Conservation (phyloP, 208 protist species). For the Phytomonas serpens region DNA sequence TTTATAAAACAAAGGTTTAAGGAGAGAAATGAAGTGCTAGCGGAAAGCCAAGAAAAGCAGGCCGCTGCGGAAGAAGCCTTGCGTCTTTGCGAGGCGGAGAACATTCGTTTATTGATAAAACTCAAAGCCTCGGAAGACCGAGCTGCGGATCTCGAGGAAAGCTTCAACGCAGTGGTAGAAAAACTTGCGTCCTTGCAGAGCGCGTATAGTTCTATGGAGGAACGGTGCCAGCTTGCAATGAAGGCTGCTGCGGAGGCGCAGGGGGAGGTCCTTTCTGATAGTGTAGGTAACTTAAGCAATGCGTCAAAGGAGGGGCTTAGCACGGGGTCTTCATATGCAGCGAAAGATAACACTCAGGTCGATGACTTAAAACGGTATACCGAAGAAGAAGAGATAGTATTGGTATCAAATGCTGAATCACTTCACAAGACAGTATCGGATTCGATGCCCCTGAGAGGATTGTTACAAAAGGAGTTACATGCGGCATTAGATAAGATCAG, state of each 20-base stretch:
- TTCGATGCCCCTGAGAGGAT: background rate
- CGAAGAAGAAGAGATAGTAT: background rate
- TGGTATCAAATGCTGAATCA: background rate
- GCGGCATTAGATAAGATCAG: conserved; percentile 12
- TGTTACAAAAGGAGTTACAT: conserved; percentile 6
- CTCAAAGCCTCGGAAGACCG: conserved; percentile 23
- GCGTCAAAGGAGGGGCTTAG: background rate
- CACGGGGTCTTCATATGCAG: background rate
- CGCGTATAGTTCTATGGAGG: conserved; percentile 16
- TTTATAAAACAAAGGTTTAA: conserved; percentile 19
- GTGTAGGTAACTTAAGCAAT: background rate
- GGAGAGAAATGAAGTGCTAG: conserved; percentile 20
- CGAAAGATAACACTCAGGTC: background rate
- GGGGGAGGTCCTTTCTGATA: conserved; percentile 12
- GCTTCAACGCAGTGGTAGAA: conserved; percentile 31
- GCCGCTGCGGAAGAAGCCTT: conserved; percentile 19
- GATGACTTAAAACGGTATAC: background rate
- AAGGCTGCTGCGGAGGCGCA: conserved; percentile 19
- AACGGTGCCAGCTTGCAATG: conserved; percentile 23
- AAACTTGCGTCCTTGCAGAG: conserved; percentile 34
- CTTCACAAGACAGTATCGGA: background rate
- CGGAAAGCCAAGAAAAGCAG: conserved; percentile 14
- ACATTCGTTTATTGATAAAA: conserved; percentile 29
- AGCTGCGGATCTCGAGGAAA: conserved; percentile 20
- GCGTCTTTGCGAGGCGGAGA: conserved; percentile 23